These are phyloP conservation scores for Strigomonas culicis DNA, from an alignment of 208 protist genomes.

Conservation along the genomic window DNA sequence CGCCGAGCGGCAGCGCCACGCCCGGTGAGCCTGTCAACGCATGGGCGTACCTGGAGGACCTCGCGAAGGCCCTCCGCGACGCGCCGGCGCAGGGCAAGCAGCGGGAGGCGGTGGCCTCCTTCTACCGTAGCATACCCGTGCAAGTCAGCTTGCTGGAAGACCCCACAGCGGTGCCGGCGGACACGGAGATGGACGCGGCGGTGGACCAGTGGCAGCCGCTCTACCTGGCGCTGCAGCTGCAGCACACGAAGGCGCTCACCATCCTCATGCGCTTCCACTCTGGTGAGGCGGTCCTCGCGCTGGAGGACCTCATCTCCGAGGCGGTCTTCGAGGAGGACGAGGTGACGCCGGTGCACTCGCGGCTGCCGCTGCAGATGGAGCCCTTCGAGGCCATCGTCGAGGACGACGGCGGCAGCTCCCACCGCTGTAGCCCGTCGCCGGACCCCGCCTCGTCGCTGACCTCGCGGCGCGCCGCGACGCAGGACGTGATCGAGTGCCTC, in stretches of 20 bases:
- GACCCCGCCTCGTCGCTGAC: background rate
- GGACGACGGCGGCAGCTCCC: slow-evolving; percentile 9
- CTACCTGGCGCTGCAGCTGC: slow-evolving; percentile 55
- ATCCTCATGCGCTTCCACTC: slow-evolving; percentile 60
- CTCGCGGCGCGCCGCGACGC: background rate
- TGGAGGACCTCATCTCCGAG: slow-evolving; percentile 4
- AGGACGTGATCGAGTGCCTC: slow-evolving; percentile 28
- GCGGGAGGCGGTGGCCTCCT: slow-evolving; percentile 16
- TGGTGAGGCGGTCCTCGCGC: slow-evolving; percentile 31
- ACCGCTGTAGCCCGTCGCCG: background rate
- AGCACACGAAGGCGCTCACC: slow-evolving; percentile 29
- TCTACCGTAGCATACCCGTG: slow-evolving; percentile 53
- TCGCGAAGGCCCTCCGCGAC: slow-evolving; percentile 10
- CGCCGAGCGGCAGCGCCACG: background rate
- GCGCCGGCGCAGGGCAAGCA: slow-evolving; percentile 17
- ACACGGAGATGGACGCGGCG: slow-evolving; percentile 23
- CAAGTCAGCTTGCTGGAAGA: slow-evolving; percentile 64
- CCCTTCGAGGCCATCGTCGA: background rate
- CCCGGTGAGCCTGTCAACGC: slow-evolving; percentile 13
- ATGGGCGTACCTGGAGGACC: slow-evolving; percentile 13
- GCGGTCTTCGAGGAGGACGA: slow-evolving; percentile 8
- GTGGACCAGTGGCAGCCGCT: slow-evolving; percentile 67
- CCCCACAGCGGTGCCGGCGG: slow-evolving; percentile 28
- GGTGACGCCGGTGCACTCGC: background rate
- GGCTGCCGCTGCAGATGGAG: background rate